A percentile compares a stretch with the other conserved stretches of the same genome.
phyloP scores from a whole-genome alignment of 2,329 filamentous ascomycete genomes.

The Hirsutella thompsonii region DNA sequence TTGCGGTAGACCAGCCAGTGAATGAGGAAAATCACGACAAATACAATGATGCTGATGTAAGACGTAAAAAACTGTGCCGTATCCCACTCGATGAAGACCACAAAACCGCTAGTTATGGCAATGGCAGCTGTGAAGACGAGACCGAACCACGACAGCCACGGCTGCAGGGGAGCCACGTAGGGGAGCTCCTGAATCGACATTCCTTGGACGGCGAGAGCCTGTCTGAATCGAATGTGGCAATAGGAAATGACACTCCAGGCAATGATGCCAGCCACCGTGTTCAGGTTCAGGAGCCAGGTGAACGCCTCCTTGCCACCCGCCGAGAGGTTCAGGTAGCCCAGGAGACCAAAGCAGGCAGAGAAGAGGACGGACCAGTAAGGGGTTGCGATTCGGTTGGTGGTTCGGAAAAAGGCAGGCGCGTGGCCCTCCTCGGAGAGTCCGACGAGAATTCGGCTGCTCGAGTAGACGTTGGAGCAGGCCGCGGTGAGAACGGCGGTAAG shows the following conservation, averaged over 20 bases:
- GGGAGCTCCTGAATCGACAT: conserved; percentile 45
- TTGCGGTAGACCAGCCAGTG: conserved; percentile 41
- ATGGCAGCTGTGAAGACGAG: conserved; percentile 53
- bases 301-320: conserved; percentile 47
- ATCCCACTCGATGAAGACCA: conserved; percentile 51
- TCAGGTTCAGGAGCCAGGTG: conserved; percentile 62
- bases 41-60: conserved; percentile 53
- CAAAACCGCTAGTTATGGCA: conserved; percentile 56
- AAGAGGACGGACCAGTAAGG: conserved; percentile 47
- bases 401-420: conserved; percentile 45
- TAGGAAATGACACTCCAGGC: conserved; percentile 54
- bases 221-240: conserved; percentile 54
- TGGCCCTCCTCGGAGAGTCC: conserved; percentile 52
- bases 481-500: conserved; percentile 68
- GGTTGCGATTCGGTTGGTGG: conserved; percentile 48
- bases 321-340: conserved; percentile 57
- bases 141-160: conserved; percentile 52
- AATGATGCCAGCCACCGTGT: conserved; percentile 55
- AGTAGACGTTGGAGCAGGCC: conserved; percentile 67
- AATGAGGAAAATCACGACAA: conserved; percentile 42
- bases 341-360: conserved; percentile 42
- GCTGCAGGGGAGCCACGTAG: conserved; percentile 49
- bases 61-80: conserved; percentile 48
- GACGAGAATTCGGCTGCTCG: conserved; percentile 54
- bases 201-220: conserved; percentile 40